A percentile compares a stretch with the other conserved stretches of the same genome.
These are phyloP conservation scores for Beta macrorhiza DNA, from an alignment of 179 eudicot genomes.

Conservation along the genomic window DNA sequence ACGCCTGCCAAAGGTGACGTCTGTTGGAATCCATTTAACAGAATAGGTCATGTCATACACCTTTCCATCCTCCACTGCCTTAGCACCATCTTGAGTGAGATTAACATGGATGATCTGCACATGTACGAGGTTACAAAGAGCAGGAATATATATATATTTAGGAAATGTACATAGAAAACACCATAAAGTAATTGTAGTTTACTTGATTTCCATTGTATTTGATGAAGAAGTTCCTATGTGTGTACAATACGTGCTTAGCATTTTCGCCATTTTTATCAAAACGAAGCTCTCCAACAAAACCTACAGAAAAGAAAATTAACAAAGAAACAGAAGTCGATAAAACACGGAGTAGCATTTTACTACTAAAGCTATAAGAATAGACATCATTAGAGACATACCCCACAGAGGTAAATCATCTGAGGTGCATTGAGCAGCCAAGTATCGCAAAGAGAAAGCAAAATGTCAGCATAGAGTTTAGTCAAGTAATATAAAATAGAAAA, in stretches of 20 bases:
- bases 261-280: slow-evolving; percentile 69
- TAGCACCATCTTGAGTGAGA: slow-evolving; percentile 79
- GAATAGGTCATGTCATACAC: slow-evolving; percentile 77
- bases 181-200: not conserved
- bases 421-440: slow-evolving; percentile 31
- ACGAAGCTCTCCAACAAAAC: slow-evolving; percentile 82
- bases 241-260: slow-evolving; percentile 65
- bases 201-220: slow-evolving; percentile 81
- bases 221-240: slow-evolving; percentile 67
- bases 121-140: not conserved
- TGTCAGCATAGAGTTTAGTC: slow-evolving; percentile 21
- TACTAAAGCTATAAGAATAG: slow-evolving; percentile 12
- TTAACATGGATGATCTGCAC: slow-evolving; percentile 91
- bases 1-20: slow-evolving; percentile 77
- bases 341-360: not conserved
- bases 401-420: slow-evolving; percentile 90
- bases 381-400: slow-evolving; percentile 54
- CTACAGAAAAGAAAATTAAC: slow-evolving; percentile 25
- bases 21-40: slow-evolving; percentile 70
- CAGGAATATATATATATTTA: not conserved
- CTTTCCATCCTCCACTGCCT: slow-evolving; percentile 68
- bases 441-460: slow-evolving; percentile 22
- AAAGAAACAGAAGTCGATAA: not conserved
- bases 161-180: not conserved
- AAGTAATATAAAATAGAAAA: not conserved